Evolutionary conservation across 2,329 filamentous ascomycete genomes (phyloP), one percentile per base, ranked within the genome.

Genomic region (Colletotrichum kahawae): DNA sequence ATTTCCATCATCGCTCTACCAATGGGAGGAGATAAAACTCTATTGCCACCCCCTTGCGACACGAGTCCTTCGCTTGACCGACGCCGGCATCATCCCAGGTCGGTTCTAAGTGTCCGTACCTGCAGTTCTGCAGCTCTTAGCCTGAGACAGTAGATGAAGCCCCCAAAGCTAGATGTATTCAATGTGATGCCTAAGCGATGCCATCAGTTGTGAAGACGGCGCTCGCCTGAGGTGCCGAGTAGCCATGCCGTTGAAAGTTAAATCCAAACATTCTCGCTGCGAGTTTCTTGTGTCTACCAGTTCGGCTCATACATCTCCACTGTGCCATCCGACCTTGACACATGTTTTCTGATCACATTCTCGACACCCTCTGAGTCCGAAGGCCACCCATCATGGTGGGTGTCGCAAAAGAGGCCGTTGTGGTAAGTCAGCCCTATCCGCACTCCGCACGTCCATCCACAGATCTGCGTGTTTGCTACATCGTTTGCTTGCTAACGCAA

Each of bases 391-490:
- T 24, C n/a, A 76, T 76, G 75, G n/a, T 18, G 51, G 67, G 59
- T n/a, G 75, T 71, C 38, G 65, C 75, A 16, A 75, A 76, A 51
- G 64, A 71, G 34, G 75, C 75, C 59, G 75, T 76, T 31, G 71
- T 75, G 63, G 75, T 76, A 54, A 68, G 75, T 76, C 27, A n/a
- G 27, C 27, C 34, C 31, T 57, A 56, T 34, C 12, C 54, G 16
- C 16, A 57, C 13, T 18, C 18, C 38, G 16, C 10, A 38, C 24
- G 13, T 54, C 9, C 10, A 38, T 18, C 13, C n/a, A 8, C 21
- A 27, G 14, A 62, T 68, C 34, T 29, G 57, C 34, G 24, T 56
- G 34, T 29, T 27, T 27, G 34, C 16, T 54, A 29, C 31, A 62
- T 7, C 24, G 8, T 34, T n/a, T 51, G 56, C 34, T 34, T 56